These are phyloP conservation scores for Waltergamsia citrina DNA, from an alignment of 2,329 filamentous ascomycete genomes.

Conservation along the genomic window DNA sequence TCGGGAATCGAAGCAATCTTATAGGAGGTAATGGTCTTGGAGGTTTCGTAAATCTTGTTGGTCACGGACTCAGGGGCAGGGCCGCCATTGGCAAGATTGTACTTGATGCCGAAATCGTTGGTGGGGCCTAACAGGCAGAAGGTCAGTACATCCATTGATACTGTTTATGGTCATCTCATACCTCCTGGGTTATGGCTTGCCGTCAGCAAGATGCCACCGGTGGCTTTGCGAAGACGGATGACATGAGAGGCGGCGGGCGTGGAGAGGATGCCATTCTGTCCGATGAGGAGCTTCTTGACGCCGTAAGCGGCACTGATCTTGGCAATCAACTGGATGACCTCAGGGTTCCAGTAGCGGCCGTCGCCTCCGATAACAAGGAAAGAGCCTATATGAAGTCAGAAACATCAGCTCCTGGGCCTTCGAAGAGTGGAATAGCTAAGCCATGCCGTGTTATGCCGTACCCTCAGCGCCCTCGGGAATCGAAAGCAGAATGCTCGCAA, in stretches of 20 bases:
- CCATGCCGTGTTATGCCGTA: too few relatives aligned
- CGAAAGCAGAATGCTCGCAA: constrained; percentile 87
- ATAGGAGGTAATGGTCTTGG: constrained; percentile 85
- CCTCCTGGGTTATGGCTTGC: constrained; percentile 98
- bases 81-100: constrained; percentile 94
- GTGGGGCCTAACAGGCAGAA: constrained; percentile 83
- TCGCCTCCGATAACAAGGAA: constrained; percentile 97
- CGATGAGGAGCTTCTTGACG: constrained; percentile 97
- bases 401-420: background rate
- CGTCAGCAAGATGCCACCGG: constrained; percentile 91
- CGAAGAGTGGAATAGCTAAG: background rate
- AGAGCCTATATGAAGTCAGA: constrained; percentile 23
- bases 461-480: constrained; percentile 90
- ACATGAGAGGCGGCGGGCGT: constrained; percentile 94
- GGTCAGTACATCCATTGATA: background rate
- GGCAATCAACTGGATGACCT: constrained; percentile 92
- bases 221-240: constrained; percentile 90
- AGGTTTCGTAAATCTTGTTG: constrained; percentile 92
- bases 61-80: constrained; percentile 94
- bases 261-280: constrained; percentile 91
- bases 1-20: constrained; percentile 84
- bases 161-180: constrained; percentile 31
- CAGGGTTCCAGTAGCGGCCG: constrained; percentile 93
- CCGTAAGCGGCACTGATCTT: constrained; percentile 96
- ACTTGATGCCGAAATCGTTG: constrained; percentile 99